Percentiles rank a stretch among this genome's conserved stretches.
Evolutionary conservation across 2,329 filamentous ascomycete species (phyloP).

Genomic region (Xylaria arbuscula): DNA sequence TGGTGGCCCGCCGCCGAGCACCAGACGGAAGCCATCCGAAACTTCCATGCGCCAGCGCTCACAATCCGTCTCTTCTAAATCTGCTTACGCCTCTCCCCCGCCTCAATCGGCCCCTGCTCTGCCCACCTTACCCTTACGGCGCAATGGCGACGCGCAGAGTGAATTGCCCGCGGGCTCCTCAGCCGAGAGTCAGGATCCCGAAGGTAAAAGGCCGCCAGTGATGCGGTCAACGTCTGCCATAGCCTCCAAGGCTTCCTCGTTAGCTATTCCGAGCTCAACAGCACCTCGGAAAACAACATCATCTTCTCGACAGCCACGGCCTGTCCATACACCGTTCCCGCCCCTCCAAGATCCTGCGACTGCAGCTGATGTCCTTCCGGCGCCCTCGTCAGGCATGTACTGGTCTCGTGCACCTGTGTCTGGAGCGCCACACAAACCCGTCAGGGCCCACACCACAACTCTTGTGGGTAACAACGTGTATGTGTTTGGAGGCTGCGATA

Average conservation of each 20-base stretch:
- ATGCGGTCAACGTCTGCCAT: slow-evolving; percentile 67
- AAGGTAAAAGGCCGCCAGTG: slow-evolving; percentile 56
- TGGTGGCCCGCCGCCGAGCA: slow-evolving; percentile 38
- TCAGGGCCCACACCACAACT: slow-evolving; percentile 75
- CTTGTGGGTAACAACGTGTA: slow-evolving; percentile 74
- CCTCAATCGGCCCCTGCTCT: slow-evolving; percentile 47
- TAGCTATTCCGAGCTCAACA: slow-evolving; percentile 35
- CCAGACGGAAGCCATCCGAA: slow-evolving; percentile 63
- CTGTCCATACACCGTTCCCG: slow-evolving; percentile 63
- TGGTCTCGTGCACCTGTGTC: slow-evolving; percentile 75
- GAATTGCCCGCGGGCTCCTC: slow-evolving; percentile 48
- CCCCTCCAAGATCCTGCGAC: slow-evolving; percentile 66
- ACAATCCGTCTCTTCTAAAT: slow-evolving; percentile 59
- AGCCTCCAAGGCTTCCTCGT: slow-evolving; percentile 43
- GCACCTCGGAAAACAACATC: slow-evolving; percentile 40
- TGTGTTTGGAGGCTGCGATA: slow-evolving; percentile 76
- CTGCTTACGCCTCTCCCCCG: slow-evolving; percentile 47
- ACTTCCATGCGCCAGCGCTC: slow-evolving; percentile 65
- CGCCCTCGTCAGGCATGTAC: slow-evolving; percentile 78
- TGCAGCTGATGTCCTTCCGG: slow-evolving; percentile 69
- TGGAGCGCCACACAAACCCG: slow-evolving; percentile 68
- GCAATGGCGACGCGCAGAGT: slow-evolving; percentile 45
- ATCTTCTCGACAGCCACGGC: slow-evolving; percentile 48
- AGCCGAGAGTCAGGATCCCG: slow-evolving; percentile 45
- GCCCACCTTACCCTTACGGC: slow-evolving; percentile 44